A percentile compares a stretch with the other conserved stretches of the same genome.
phyloP scores from a whole-genome alignment of 805 yeast species.

The Metschnikowia baotianmanensis region DNA sequence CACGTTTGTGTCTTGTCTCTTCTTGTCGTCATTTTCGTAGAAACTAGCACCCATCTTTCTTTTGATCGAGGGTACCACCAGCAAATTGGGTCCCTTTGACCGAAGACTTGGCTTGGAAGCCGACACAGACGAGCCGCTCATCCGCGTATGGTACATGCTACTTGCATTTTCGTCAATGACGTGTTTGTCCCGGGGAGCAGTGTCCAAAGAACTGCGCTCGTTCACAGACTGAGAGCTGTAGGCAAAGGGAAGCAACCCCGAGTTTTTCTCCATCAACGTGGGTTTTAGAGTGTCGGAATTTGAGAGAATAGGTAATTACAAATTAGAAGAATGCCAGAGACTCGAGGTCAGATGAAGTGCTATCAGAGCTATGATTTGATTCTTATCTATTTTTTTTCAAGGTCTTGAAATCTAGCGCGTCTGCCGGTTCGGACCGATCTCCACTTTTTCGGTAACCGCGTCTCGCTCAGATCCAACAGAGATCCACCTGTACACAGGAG shows the following conservation, averaged over 20 bases:
- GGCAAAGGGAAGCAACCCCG: conserved; percentile 50
- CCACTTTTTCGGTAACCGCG: background rate
- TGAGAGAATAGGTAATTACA: no score
- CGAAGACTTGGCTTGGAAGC: conserved; percentile 9
- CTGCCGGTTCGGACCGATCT: conserved; percentile 8
- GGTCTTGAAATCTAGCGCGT: conserved; percentile 4
- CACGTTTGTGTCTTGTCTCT: conserved; percentile 29
- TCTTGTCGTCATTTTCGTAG: conserved; percentile 40
- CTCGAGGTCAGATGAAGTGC: no score
- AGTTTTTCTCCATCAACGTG: conserved; percentile 33
- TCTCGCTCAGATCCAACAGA: background rate
- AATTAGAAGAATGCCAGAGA: no score
- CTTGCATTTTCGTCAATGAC: conserved; percentile 45
- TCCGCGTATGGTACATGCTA: conserved; percentile 43
- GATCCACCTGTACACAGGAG: background rate
- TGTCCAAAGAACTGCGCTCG: conserved; percentile 30
- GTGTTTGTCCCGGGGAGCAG: conserved; percentile 39
- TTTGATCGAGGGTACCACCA: conserved; percentile 33
- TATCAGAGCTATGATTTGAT: no score
- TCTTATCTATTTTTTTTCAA: background rate
- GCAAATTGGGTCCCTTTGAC: conserved; percentile 22
- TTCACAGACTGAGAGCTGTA: conserved; percentile 36
- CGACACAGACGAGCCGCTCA: conserved; percentile 2
- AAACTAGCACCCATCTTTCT: conserved; percentile 44
- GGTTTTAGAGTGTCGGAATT: no score